These are phyloP conservation scores for Typha latifolia DNA, from an alignment of 176 grass and related monocot genomes.

Conservation along the genomic window DNA sequence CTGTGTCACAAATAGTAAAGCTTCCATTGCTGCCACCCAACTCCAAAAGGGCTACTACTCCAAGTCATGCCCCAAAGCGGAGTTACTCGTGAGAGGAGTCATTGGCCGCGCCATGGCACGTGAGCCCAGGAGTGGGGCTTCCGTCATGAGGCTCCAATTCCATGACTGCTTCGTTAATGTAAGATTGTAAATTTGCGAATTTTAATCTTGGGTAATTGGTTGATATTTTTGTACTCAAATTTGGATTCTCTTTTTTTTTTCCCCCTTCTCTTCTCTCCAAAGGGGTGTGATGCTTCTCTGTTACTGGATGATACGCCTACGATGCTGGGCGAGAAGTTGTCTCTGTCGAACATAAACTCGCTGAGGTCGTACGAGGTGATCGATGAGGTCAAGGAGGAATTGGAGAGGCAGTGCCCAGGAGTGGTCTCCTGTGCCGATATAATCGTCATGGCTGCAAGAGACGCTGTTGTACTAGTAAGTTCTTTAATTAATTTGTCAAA, in stretches of 20 bases:
- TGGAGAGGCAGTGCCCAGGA: slow-evolving; percentile 63
- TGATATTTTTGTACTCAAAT: background rate
- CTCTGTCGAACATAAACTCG: slow-evolving; percentile 81
- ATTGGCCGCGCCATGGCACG: slow-evolving; percentile 41
- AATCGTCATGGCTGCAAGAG: slow-evolving; percentile 42
- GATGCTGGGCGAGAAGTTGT: slow-evolving; percentile 72
- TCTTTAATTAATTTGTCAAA: background rate
- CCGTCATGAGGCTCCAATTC: slow-evolving; percentile 98
- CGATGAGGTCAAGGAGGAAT: slow-evolving; percentile 57
- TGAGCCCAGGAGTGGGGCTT: slow-evolving; percentile 69
- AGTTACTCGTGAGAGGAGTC: slow-evolving; percentile 46
- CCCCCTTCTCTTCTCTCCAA: too few species aligned
- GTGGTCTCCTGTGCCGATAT: slow-evolving; percentile 52
- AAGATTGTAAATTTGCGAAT: background rate
- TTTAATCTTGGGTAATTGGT: too few species aligned
- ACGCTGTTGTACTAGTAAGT: slow-evolving; percentile 73
- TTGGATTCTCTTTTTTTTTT: background rate
- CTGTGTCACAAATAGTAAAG: background rate
- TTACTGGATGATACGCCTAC: slow-evolving; percentile 69
- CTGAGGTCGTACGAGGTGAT: slow-evolving; percentile 84
- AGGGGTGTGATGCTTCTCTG: slow-evolving; percentile 92
- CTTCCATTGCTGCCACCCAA: slow-evolving; percentile 7
- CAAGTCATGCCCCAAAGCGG: slow-evolving; percentile 61
- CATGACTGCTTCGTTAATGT: slow-evolving; percentile 99
- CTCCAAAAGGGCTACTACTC: slow-evolving; percentile 75